Conservation (phyloP, 78 protist species). For the Isochrysis galbana region DNA sequence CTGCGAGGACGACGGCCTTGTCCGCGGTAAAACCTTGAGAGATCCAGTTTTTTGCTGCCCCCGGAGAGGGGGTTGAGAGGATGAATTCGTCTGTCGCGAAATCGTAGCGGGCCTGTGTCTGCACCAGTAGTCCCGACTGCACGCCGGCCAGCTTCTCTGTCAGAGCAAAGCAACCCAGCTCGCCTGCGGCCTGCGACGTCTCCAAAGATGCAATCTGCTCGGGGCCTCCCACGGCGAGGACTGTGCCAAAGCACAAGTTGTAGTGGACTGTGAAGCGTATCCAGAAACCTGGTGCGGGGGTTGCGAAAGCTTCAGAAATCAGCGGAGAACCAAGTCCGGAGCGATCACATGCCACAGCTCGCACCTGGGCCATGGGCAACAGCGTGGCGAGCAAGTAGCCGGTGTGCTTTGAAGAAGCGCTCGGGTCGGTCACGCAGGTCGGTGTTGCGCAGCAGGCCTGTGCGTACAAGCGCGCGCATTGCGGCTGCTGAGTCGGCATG, state of each 20-base stretch:
- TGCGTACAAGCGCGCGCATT: not conserved
- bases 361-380: too few species aligned
- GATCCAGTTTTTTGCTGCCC: conserved; percentile 54
- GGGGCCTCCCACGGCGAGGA: conserved; percentile 38
- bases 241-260: conserved; percentile 49
- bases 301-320: too few species aligned
- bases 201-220: not conserved
- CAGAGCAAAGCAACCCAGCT: conserved; percentile 11
- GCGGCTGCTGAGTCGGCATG: too few species aligned
- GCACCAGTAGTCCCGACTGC: conserved; percentile 50
- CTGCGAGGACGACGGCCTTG: conserved; percentile 50
- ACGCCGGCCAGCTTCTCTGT: conserved; percentile 59
- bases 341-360: too few species aligned
- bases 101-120: conserved; percentile 28
- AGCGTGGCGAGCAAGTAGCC: conserved; percentile 42
- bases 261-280: conserved; percentile 50
- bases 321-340: too few species aligned
- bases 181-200: not conserved
- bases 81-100: not conserved
- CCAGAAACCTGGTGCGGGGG: too few species aligned
- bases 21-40: conserved; percentile 61
- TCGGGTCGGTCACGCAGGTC: conserved; percentile 45
- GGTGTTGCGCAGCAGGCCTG: conserved; percentile 32
- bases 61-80: conserved; percentile 1
- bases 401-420: conserved; percentile 53